Evolutionary conservation across 148 eudicot species (phyloP).

Genomic region (Rhododendron ovatum): DNA sequence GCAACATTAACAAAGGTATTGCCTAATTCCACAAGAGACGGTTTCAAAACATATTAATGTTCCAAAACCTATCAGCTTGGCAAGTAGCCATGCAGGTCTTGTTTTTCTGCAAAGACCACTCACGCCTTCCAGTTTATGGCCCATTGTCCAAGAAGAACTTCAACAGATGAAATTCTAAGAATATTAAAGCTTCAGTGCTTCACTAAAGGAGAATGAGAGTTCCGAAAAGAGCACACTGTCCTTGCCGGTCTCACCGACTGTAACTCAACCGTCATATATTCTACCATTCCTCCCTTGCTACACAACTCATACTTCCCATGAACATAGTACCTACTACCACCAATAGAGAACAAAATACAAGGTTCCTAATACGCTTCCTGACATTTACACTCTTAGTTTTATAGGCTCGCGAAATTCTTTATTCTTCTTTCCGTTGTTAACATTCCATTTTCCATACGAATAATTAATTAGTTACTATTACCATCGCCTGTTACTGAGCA

Average conservation of each 20-base stretch:
- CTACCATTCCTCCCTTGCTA: neutral
- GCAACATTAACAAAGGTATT: neutral
- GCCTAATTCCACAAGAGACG: neutral
- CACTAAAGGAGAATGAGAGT: neutral
- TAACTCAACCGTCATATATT: neutral
- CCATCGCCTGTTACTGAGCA: neutral
- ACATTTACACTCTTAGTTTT: neutral
- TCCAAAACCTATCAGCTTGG: neutral
- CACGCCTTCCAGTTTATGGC: neutral
- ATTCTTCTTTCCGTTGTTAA: neutral
- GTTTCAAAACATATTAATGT: too few species aligned
- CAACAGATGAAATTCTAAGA: neutral
- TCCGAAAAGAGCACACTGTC: neutral
- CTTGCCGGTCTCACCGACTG: neutral
- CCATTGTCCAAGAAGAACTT: neutral
- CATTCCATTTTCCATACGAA: neutral
- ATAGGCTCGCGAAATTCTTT: neutral
- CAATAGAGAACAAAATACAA: neutral
- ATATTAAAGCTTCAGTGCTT: neutral
- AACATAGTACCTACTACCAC: neutral
- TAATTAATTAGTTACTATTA: neutral
- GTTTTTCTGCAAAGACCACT: neutral
- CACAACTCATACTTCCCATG: neutral
- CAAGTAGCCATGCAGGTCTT: neutral
- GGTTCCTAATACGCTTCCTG: neutral